Evolutionary conservation across 495 filamentous ascomycete species (phyloP).

Genomic region (Usnea hakonensis): DNA sequence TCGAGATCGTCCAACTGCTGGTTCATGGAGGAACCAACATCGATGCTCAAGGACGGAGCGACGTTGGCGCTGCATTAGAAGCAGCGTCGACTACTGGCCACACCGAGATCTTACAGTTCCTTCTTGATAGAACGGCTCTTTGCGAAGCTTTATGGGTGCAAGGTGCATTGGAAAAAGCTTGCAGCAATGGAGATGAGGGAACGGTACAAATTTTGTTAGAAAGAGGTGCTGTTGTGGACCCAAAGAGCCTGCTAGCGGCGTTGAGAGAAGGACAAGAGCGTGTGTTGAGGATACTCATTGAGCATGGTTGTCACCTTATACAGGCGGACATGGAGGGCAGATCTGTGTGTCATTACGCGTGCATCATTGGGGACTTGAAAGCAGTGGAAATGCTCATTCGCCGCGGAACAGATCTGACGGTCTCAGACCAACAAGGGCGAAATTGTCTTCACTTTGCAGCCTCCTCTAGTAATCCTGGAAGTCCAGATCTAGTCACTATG

Average conservation of each 20-base stretch:
- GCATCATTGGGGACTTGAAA: background rate
- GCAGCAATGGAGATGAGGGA: no score
- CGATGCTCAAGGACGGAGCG: no score
- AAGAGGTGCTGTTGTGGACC: background rate
- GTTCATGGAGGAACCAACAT: no score
- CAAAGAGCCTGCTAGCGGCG: background rate
- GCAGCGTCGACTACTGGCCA: background rate
- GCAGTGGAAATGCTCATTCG: background rate
- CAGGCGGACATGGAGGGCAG: background rate
- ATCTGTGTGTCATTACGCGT: background rate
- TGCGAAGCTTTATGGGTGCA: no score
- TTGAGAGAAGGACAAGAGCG: background rate
- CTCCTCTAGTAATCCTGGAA: background rate
- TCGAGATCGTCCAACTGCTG: background rate
- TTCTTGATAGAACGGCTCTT: no score
- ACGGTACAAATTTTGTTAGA: background rate
- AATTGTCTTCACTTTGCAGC: background rate
- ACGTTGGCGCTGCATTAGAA: background rate
- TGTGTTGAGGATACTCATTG: background rate
- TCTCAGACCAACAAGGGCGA: background rate
- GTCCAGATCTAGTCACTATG: background rate
- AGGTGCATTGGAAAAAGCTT: no score
- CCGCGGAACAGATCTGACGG: background rate
- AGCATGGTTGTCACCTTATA: background rate
- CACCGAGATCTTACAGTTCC: background rate